phyloP scores from a whole-genome alignment of 768 basidiomycete species.

The Leucogyrophana mollusca region DNA sequence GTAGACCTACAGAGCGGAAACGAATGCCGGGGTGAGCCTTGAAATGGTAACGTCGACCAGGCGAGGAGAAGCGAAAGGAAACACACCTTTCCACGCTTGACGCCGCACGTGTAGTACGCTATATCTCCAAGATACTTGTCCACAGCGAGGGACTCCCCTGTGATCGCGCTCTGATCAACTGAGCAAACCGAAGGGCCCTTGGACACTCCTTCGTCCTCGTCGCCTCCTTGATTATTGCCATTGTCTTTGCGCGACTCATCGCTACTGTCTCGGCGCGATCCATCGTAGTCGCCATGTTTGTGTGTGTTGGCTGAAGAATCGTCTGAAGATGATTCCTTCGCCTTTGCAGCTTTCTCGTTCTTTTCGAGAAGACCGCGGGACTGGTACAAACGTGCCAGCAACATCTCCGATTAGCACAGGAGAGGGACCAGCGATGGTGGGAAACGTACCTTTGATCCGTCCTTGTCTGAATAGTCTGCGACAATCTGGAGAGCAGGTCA shows the following conservation, averaged over 20 bases:
- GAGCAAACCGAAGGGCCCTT: conserved; percentile 40
- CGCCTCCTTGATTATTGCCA: conserved; percentile 14
- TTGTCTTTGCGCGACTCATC: conserved; percentile 3
- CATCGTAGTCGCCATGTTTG: too few relatives aligned
- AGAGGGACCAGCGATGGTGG: too few relatives aligned
- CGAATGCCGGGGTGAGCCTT: background rate
- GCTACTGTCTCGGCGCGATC: background rate
- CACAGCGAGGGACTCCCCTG: conserved; percentile 45
- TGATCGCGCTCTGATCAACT: conserved; percentile 47
- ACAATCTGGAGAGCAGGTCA: conserved; percentile 32
- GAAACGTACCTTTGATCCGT: conserved; percentile 23
- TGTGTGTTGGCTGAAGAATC: too few relatives aligned
- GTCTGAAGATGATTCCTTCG: background rate
- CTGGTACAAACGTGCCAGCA: conserved; percentile 12
- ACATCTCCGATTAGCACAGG: too few relatives aligned
- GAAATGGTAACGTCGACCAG: background rate
- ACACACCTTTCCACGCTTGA: conserved; percentile 33
- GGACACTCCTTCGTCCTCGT: conserved; percentile 30
- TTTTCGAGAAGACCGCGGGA: conserved; percentile 13
- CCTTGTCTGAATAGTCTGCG: conserved; percentile 39
- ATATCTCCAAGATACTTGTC: conserved; percentile 45
- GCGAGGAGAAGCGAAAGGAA: background rate
- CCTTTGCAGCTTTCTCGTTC: background rate
- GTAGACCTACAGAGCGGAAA: conserved; percentile 29
- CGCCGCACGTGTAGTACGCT: conserved; percentile 37